Conservation (phyloP, 164 flowering plant genomes). For the Macadamia integrifolia region DNA sequence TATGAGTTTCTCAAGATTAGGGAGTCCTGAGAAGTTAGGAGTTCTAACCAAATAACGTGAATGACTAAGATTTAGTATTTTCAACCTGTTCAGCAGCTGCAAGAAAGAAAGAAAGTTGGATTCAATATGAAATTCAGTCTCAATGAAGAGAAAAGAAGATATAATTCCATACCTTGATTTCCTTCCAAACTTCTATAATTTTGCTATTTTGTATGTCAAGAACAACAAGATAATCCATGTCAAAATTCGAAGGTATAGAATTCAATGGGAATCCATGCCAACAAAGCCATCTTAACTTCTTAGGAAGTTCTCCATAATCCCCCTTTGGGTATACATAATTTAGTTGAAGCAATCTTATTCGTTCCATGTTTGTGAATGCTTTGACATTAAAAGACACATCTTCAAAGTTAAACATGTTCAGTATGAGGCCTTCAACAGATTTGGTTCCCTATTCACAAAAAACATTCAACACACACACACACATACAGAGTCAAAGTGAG, state of each 20-base stretch:
- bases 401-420: not conserved
- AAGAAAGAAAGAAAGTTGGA: not conserved
- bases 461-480: too few relatives aligned
- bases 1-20: too few relatives aligned
- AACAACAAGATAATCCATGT: too few relatives aligned
- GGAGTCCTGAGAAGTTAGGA: too few relatives aligned
- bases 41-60: not conserved
- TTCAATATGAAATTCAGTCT: not conserved
- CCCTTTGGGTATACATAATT: not conserved
- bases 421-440: not conserved
- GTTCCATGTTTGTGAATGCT: constrained; percentile 13
- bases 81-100: too few relatives aligned
- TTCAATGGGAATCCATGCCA: constrained; percentile 8
- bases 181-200: too few relatives aligned
- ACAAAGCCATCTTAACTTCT: constrained; percentile 10
- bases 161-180: too few relatives aligned
- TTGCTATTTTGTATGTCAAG: too few relatives aligned
- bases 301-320: not conserved
- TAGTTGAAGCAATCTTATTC: not conserved
- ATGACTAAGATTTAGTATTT: too few relatives aligned
- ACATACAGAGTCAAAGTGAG: not conserved
- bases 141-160: too few relatives aligned
- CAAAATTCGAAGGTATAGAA: too few relatives aligned
- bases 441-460: constrained; percentile 7
- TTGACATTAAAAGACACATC: not conserved